Evolutionary conservation across 2,329 filamentous ascomycete genomes (phyloP).

Genomic region (Phyllosticta capitalensis): DNA sequence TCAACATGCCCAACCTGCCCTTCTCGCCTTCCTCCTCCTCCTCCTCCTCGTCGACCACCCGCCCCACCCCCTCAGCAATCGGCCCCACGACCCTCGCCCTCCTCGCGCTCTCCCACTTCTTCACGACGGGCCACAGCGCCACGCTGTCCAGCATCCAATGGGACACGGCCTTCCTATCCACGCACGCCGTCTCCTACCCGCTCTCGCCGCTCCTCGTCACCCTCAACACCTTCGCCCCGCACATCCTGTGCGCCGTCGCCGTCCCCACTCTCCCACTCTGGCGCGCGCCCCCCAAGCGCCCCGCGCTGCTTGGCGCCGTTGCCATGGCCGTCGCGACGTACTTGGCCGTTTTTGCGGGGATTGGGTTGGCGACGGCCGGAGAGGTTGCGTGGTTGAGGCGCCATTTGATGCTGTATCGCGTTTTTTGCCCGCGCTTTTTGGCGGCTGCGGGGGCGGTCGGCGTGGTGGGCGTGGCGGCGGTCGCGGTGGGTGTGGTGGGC

Average conservation of each 20-base stretch:
- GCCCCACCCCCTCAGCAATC: constrained; percentile 50
- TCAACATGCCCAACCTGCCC: background rate
- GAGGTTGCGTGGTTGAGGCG: constrained; percentile 82
- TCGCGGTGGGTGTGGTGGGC: constrained; percentile 63
- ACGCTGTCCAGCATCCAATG: constrained; percentile 83
- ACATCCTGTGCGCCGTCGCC: constrained; percentile 70
- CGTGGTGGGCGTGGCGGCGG: constrained; percentile 65
- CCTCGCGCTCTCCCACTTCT: constrained; percentile 90
- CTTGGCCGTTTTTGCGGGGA: constrained; percentile 69
- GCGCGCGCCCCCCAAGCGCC: constrained; percentile 73
- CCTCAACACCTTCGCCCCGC: constrained; percentile 81
- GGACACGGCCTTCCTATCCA: constrained; percentile 88
- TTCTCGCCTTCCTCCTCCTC: constrained; percentile 46
- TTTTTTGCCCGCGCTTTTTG: constrained; percentile 90
- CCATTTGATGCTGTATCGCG: constrained; percentile 92
- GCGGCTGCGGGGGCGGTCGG: constrained; percentile 62
- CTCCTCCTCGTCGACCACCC: constrained; percentile 41
- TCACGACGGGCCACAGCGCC: constrained; percentile 96
- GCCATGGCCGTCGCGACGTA: constrained; percentile 65
- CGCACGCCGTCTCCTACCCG: constrained; percentile 75
- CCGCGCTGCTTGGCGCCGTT: constrained; percentile 54
- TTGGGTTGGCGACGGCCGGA: constrained; percentile 76
- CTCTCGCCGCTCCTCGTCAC: constrained; percentile 75
- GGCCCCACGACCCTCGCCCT: constrained; percentile 76
- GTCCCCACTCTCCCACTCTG: constrained; percentile 78